Evolutionary conservation across 106 monocot genomes (phyloP), one percentile per base, ranked within the genome.

Genomic region (Dendrobium nobile): DNA sequence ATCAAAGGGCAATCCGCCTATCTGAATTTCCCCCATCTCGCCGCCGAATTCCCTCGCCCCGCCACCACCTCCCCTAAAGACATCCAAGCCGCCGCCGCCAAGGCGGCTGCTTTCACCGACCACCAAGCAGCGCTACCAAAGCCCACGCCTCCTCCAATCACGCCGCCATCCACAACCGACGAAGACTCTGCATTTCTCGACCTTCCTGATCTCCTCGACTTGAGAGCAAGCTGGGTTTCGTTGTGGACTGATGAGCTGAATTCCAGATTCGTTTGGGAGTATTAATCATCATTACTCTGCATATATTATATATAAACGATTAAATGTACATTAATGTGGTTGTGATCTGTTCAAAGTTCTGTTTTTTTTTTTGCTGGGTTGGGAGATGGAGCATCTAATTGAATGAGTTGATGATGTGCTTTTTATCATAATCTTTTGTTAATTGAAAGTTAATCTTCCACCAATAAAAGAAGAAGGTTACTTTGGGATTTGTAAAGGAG

Each of bases 21-120:
- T 78, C 92, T 95, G 80, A 95, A 95, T 72, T 95, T 95, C 82
- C 95, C 95, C 2, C 87, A 92, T 40, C 56, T 95, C 22, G 88
- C 90, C 42, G 5, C 75, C 22, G 67, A 75, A 44, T 87, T 95
- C 75, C 95, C 95, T 20, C 89, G 90, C 22, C 92, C 95, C 2
- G 88, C 85, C 47, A 83, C 90, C 11, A 40, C 80, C 18, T 82
- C 88, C 7, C 95, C 95, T 43, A 92, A 95, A 77, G 95, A 95
- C 85, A 87, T 95, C 77, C 95, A 92, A 51, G 92, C 80, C 28
- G 95, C 95, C 41, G 95, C 95, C 16, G 80, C 85, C 27, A 74
- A 75, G 72, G 95, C 95, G 7, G 92, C 92, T 27, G 64, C 82
- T 9, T 72, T 75, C 77, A 81, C 81, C 20, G 80, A 82, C 79